Conservation (phyloP, 2,329 filamentous ascomycete species). For the Aspergillus sp. region DNA sequence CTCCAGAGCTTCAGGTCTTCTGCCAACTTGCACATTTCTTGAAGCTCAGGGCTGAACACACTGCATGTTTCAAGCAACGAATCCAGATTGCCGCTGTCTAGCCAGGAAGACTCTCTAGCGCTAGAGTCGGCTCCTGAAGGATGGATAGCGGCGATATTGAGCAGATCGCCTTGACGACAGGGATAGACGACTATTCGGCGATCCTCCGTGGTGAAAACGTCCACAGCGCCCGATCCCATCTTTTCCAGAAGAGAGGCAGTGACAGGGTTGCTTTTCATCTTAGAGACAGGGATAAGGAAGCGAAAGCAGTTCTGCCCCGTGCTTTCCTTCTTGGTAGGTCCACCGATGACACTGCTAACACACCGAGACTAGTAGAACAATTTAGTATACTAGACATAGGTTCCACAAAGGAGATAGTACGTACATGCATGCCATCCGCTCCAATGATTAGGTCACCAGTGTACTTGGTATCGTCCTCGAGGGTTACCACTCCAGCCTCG, state of each 20-base stretch:
- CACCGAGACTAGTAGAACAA: slow-evolving; percentile 25
- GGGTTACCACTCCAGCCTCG: slow-evolving; percentile 27
- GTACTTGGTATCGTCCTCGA: slow-evolving; percentile 31
- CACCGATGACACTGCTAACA: slow-evolving; percentile 20
- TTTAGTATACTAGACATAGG: not conserved
- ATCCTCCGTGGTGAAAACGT: slow-evolving; percentile 17
- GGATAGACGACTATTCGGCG: slow-evolving; percentile 31
- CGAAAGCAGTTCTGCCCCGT: slow-evolving; percentile 37
- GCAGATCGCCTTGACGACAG: slow-evolving; percentile 17
- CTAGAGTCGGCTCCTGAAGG: slow-evolving; percentile 1
- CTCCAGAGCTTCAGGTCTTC: slow-evolving; percentile 26
- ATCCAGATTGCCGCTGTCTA: slow-evolving; percentile 9
- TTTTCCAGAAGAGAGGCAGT: slow-evolving; percentile 32
- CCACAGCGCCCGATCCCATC: slow-evolving; percentile 16
- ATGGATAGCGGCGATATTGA: slow-evolving; percentile 20
- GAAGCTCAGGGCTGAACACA: slow-evolving; percentile 14
- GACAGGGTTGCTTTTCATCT: slow-evolving; percentile 31
- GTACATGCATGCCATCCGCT: slow-evolving; percentile 42
- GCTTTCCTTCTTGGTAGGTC: slow-evolving; percentile 21
- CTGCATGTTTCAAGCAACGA: slow-evolving; percentile 11
- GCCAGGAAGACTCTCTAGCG: slow-evolving; percentile 7
- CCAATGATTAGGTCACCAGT: slow-evolving; percentile 44
- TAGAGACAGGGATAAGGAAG: slow-evolving; percentile 37
- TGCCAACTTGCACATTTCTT: slow-evolving; percentile 17
- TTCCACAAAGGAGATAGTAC: not conserved